Evolutionary conservation across 2,329 filamentous ascomycete genomes (phyloP).

Genomic region (Diaporthe sp.): DNA sequence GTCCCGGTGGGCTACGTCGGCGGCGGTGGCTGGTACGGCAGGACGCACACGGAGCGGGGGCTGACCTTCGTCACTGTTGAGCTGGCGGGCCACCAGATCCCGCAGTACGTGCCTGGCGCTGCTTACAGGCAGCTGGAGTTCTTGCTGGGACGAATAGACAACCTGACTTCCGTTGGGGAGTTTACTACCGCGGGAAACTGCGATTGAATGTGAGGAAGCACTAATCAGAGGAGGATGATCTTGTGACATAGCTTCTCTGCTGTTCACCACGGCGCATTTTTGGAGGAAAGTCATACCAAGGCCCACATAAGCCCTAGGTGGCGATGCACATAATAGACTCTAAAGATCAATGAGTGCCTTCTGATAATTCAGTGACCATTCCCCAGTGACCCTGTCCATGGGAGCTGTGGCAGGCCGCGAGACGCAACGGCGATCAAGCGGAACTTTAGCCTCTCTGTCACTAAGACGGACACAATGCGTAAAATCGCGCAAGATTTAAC

Average conservation of each 20-base stretch:
- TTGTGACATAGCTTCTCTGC: background rate
- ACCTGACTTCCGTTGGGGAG: slow-evolving; percentile 28
- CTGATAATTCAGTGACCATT: fast-evolving
- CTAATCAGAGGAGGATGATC: no score
- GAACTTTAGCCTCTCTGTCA: background rate
- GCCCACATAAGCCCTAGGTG: fast-evolving
- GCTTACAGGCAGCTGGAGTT: slow-evolving; percentile 38
- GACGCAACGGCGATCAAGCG: background rate
- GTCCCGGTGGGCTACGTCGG: slow-evolving; percentile 30
- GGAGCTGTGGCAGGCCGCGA: no score
- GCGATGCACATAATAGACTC: background rate
- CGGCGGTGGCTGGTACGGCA: slow-evolving; percentile 37
- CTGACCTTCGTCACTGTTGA: slow-evolving; percentile 36
- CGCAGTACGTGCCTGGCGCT: slow-evolving; percentile 38
- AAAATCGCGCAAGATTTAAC: background rate
- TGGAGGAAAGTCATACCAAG: background rate
- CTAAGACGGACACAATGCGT: background rate
- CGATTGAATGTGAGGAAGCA: background rate
- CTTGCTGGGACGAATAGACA: slow-evolving; percentile 37
- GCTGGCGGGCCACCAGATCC: slow-evolving; percentile 37
- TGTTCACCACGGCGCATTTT: background rate
- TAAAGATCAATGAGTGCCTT: background rate
- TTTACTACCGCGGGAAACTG: slow-evolving; percentile 33
- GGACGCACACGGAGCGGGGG: slow-evolving; percentile 34
- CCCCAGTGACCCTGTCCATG: fast-evolving